Conservation (phyloP, 2,329 filamentous ascomycete species). For the Endoconidiophora laricicola region DNA sequence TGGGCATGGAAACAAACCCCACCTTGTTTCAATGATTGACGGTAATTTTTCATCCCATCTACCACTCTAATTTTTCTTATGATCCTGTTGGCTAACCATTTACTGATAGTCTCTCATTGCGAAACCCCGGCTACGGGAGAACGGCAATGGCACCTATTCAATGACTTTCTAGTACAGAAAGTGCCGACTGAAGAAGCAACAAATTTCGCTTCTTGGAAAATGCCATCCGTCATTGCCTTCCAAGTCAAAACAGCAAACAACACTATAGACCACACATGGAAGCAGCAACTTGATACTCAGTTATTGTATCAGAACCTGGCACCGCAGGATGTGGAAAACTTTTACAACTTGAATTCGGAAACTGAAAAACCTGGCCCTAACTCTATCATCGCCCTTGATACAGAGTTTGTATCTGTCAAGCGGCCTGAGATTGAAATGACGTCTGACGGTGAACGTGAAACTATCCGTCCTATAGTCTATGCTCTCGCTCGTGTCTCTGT, state of each 20-base stretch:
- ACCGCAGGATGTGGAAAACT: slow-evolving; percentile 30
- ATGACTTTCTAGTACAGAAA: slow-evolving; percentile 82
- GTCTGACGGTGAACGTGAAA: slow-evolving; percentile 80
- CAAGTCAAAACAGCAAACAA: slow-evolving; percentile 72
- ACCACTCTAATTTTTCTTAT: slow-evolving; percentile 1
- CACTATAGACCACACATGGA: slow-evolving; percentile 74
- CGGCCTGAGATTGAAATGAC: slow-evolving; percentile 94
- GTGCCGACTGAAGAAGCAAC: slow-evolving; percentile 66
- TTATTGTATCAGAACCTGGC: slow-evolving; percentile 49
- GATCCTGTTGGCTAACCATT: neutral
- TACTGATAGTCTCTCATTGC: slow-evolving; percentile 10
- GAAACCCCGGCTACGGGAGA: slow-evolving; percentile 30
- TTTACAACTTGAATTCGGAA: slow-evolving; percentile 37
- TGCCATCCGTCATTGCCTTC: slow-evolving; percentile 73
- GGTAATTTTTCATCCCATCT: slow-evolving; percentile 28
- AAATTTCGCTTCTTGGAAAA: slow-evolving; percentile 81
- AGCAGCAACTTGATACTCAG: slow-evolving; percentile 63
- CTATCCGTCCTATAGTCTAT: slow-evolving; percentile 77
- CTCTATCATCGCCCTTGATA: slow-evolving; percentile 77
- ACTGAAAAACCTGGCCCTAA: slow-evolving; percentile 52
- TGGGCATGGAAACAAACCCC: slow-evolving; percentile 60
- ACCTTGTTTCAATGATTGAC: slow-evolving; percentile 83
- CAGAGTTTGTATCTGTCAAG: slow-evolving; percentile 86
- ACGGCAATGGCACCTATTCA: slow-evolving; percentile 87
- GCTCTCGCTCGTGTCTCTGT: slow-evolving; percentile 89